These are phyloP conservation scores for Erythrophleum ivorense DNA, from an alignment of 331 rosid species.

Conservation along the genomic window DNA sequence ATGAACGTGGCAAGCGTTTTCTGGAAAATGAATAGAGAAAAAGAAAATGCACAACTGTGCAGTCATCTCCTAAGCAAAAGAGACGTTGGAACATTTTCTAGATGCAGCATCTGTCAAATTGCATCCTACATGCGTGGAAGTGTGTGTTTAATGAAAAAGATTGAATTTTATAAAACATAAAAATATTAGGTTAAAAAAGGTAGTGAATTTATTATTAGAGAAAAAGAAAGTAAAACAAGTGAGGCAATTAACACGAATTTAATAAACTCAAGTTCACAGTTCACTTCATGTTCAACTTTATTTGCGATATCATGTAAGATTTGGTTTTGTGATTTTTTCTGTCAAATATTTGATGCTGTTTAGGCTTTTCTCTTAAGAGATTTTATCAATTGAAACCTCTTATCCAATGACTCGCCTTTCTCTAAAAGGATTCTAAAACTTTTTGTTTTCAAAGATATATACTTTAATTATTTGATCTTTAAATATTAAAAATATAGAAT, in stretches of 20 bases:
- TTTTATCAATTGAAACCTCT: not conserved
- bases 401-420: not conserved
- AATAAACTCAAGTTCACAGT: not conserved
- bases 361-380: not conserved
- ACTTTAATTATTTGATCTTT: not conserved
- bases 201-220: not conserved
- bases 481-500: too few species aligned
- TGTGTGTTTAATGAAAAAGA: not conserved
- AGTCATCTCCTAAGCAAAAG: not conserved
- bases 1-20: conserved; percentile 23
- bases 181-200: not conserved
- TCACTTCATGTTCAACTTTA: not conserved
- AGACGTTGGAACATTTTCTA: not conserved
- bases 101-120: conserved; percentile 16
- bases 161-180: not conserved
- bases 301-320: not conserved
- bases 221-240: not conserved
- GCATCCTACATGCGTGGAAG: conserved; percentile 8
- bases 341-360: not conserved
- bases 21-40: not conserved
- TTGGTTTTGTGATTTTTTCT: not conserved
- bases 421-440: not conserved
- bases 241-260: not conserved
- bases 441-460: too few species aligned
- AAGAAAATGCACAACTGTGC: not conserved